phyloP scores from a whole-genome alignment of 78 protist genomes.

The Emiliania huxleyi region DNA sequence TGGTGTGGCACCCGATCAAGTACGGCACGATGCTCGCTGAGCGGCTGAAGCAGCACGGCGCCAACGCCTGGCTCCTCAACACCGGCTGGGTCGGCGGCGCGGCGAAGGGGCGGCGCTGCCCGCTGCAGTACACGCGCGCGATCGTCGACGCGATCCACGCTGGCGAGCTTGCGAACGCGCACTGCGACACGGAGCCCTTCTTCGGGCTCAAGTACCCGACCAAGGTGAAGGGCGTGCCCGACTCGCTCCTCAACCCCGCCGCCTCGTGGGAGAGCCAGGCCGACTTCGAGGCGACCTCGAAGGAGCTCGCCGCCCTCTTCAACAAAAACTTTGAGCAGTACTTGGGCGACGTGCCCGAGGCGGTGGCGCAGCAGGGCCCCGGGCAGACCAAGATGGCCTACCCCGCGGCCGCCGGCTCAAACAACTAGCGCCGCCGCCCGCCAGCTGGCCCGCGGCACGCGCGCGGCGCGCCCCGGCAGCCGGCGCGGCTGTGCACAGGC shows the following conservation, averaged over 20 bases:
- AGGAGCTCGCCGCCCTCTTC: slow-evolving; percentile 77
- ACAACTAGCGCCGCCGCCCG: too few species aligned
- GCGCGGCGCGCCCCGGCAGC: too few species aligned
- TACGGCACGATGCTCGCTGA: slow-evolving; percentile 90
- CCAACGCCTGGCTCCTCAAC: slow-evolving; percentile 85
- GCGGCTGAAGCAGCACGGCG: slow-evolving; percentile 50
- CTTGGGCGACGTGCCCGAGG: neutral
- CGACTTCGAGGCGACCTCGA: slow-evolving; percentile 45
- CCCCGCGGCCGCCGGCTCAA: too few species aligned
- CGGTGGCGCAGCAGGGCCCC: neutral
- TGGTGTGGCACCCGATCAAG: slow-evolving; percentile 88
- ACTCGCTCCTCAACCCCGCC: slow-evolving; percentile 78
- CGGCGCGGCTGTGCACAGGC: too few species aligned
- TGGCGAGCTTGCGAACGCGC: slow-evolving; percentile 70
- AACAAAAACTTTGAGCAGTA: neutral
- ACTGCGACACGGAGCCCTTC: slow-evolving; percentile 45
- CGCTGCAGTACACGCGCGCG: slow-evolving; percentile 82
- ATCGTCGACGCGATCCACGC: slow-evolving; percentile 88
- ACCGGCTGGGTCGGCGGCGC: slow-evolving; percentile 91
- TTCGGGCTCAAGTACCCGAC: slow-evolving; percentile 81
- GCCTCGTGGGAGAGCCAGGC: slow-evolving; percentile 82
- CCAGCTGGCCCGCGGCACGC: too few species aligned
- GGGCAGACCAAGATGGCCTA: neutral
- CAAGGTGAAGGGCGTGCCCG: slow-evolving; percentile 67
- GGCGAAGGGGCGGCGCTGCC: slow-evolving; percentile 78